phyloP scores from a whole-genome alignment of 1,284 basidiomycete species.

The Puccinia hordei region DNA sequence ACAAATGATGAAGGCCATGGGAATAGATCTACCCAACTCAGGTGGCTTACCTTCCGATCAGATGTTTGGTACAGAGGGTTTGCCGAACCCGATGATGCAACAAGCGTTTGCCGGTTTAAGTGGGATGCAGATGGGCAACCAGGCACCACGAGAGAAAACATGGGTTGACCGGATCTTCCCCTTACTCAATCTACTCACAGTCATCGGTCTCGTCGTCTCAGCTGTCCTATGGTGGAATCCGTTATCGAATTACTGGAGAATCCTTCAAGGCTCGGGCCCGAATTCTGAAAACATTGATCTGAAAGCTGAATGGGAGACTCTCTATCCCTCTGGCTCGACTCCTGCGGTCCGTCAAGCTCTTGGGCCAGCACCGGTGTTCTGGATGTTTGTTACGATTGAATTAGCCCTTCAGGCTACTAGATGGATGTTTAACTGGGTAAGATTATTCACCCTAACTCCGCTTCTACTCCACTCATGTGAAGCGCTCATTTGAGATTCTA shows the following conservation, averaged over 20 bases:
- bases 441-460: neutral
- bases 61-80: conserved; percentile 12
- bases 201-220: conserved; percentile 22
- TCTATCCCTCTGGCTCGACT: conserved; percentile 38
- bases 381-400: conserved; percentile 50
- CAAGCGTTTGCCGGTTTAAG: conserved; percentile 28
- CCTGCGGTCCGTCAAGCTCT: conserved; percentile 39
- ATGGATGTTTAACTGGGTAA: conserved; percentile 44
- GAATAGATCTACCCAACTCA: conserved; percentile 38
- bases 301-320: conserved; percentile 39
- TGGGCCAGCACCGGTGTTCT: conserved; percentile 45
- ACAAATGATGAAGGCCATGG: conserved; percentile 50
- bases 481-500: neutral
- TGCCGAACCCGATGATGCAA: conserved; percentile 35
- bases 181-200: conserved; percentile 16
- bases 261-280: neutral
- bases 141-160: conserved; percentile 4
- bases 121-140: conserved; percentile 24
- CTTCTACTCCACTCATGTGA: neutral
- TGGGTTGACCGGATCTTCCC: conserved; percentile 42
- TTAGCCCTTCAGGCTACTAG: conserved; percentile 34
- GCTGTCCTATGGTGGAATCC: conserved; percentile 39
- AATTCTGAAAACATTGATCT: neutral
- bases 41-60: neutral
- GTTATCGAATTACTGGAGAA: conserved; percentile 31